Evolutionary conservation across 805 yeast species (phyloP).

Genomic region (Saccharomycopsis sp.): DNA sequence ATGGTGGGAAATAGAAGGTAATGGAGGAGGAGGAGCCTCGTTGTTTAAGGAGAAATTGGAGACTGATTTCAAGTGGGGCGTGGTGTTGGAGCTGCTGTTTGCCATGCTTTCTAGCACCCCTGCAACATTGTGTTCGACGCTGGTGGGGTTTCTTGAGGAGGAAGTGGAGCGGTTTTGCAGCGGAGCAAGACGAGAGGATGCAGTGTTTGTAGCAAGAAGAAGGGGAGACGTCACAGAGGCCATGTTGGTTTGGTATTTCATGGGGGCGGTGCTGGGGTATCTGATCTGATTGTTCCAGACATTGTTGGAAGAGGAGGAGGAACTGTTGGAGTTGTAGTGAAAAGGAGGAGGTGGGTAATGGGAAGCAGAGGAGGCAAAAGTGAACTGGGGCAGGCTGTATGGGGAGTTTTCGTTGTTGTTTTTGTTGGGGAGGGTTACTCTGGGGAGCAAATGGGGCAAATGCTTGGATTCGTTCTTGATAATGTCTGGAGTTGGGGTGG

Average conservation of each 20-base stretch:
- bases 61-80: background rate
- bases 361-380: background rate
- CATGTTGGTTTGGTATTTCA: slow-evolving; percentile 59
- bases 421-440: too few relatives aligned
- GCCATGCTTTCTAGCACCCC: slow-evolving; percentile 35
- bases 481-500: too few relatives aligned
- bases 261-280: slow-evolving; percentile 54
- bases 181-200: slow-evolving; percentile 8
- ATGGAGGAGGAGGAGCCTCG: slow-evolving; percentile 20
- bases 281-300: too few relatives aligned
- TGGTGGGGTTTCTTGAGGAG: slow-evolving; percentile 4
- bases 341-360: background rate
- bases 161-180: background rate
- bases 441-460: too few relatives aligned
- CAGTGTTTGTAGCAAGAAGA: slow-evolving; percentile 39
- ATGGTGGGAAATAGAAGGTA: slow-evolving; percentile 6
- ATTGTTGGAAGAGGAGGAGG: too few relatives aligned
- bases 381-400: background rate
- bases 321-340: too few relatives aligned
- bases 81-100: slow-evolving; percentile 21
- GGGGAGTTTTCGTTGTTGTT: too few relatives aligned
- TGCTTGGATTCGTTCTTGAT: too few relatives aligned
- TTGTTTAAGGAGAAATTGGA: slow-evolving; percentile 22
- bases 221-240: slow-evolving; percentile 58
- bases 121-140: slow-evolving; percentile 28